Base-by-base conservation (phyloP, 1,139 yeast species). In the Candida freyschussii region DNA sequence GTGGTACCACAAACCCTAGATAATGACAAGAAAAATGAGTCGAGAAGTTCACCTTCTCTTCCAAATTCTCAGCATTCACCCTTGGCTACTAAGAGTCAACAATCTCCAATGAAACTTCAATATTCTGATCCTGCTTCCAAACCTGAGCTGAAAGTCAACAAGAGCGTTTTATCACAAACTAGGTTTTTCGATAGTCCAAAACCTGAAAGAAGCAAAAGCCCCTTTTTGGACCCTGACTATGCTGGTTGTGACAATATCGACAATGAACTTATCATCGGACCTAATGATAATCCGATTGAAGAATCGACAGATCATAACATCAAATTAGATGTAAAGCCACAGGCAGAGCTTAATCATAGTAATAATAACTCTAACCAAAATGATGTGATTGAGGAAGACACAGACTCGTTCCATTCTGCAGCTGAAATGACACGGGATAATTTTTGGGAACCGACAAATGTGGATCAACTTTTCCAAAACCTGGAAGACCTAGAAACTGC, bases 401-500 rank as follows among this genome's bases (percentile, higher is more conserved):
- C n/a, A n/a, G 32, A 31, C 4, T 21, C 37, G 2, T 38, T 38
- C 36, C 42, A 40, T 21, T 33, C 41, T 20, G 42, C 36, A 4
- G 36, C 24, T 13, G 34, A 37, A 17, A 15, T 26, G 4, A 30
- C 40, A 12, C 39, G 41, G 3, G 16, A 17, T 1, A 29, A 29
- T 7, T 17, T 33, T 14, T 58, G 62, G 64, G 26, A 33, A 3
- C 44, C 52, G 6, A 44, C 55, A 6, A 55, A 56, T 27, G 44
- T 53, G 2, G 55, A 55, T 22, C 40, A 37, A 22, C 55, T 65
- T 2, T 56, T 65, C 31, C 62, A 63, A 8, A 62, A 60, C 19
- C 45, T 68, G 15, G 53, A 50, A 15, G 64, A 62, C 32, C 54
- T 71, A 56, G 65, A 63, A 30, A 57, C 59, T 2, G 65, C 75